Conservation (phyloP, 352 stramenopile genomes). For the Halophytophthora polymorphica region DNA sequence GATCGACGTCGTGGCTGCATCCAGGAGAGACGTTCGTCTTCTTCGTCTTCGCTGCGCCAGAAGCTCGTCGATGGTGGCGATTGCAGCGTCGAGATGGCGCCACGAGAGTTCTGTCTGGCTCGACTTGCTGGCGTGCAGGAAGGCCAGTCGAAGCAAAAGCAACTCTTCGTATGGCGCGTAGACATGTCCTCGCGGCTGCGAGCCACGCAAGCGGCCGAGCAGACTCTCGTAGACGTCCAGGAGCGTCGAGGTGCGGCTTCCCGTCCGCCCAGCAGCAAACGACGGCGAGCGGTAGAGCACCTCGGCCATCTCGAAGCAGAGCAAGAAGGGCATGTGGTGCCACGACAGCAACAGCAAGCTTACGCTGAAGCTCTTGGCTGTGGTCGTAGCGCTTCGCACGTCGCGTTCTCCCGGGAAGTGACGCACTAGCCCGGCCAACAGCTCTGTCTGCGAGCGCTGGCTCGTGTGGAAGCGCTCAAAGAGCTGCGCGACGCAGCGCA, state of each 20-base stretch:
- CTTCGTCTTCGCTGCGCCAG: constrained; percentile 21
- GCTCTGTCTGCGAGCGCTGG: constrained; percentile 9
- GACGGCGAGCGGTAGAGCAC: constrained; percentile 37
- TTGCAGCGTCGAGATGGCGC: constrained; percentile 19
- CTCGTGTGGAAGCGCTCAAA: constrained; percentile 35
- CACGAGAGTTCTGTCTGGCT: constrained; percentile 7
- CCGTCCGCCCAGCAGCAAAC: constrained; percentile 8
- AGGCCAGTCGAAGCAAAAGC: constrained; percentile 45
- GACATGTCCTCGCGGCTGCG: constrained; percentile 17
- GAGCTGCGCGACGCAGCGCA: constrained; percentile 21
- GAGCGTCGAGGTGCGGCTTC: constrained; percentile 6
- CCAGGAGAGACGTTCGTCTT: not conserved
- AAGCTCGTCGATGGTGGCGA: constrained; percentile 30
- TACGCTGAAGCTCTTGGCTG: constrained; percentile 10
- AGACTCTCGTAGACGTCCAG: constrained; percentile 62
- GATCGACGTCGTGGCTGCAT: constrained; percentile 7
- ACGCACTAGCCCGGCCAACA: constrained; percentile 5
- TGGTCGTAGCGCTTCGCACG: not conserved
- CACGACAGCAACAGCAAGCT: constrained; percentile 47
- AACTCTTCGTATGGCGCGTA: constrained; percentile 55
- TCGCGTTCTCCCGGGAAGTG: constrained; percentile 8
- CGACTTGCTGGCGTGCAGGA: constrained; percentile 42
- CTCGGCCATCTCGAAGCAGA: constrained; percentile 67
- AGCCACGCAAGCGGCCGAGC: constrained; percentile 40
- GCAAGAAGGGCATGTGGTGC: constrained; percentile 52